Evolutionary conservation across 768 basidiomycete species (phyloP), one percentile per base, ranked within the genome.

Genomic region (Suillus subluteus): DNA sequence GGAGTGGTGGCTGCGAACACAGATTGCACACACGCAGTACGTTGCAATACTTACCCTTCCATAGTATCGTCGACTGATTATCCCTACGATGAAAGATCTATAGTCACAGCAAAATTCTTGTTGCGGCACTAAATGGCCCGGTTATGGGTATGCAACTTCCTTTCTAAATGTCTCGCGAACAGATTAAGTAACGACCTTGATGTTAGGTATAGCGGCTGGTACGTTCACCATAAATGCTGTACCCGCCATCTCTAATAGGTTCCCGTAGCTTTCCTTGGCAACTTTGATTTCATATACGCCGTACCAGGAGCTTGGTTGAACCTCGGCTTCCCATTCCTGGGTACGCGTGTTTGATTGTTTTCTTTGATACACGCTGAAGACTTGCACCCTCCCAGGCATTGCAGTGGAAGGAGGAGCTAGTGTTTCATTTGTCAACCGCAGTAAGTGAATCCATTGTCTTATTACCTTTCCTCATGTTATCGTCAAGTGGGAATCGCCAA

Each of bases 271-370:
- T 86, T 87, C 70, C 77, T 90, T n/a, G 89, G 90, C 1, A 85
- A 89, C 66, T 91, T 91, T 66, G 91, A 92, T 74, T 90, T 92
- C 69, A 87, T 92, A 35, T 92, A 90, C 69, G 82, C 86, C 32
- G 74, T 91, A 66, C 86, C 88, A 2, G 79, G 81, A 65, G 83
- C 80, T 0, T 92, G 88, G 86, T 73, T 92, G 5, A 85, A 86
- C 43, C 81, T 87, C 0, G 90, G 89, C 0, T 92, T 92, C 72
- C 83, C 89, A 0, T 89, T 90, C 69, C 74, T 92, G 26, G 90
- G 87, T 71, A 44, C 21, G 66, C 68, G 35, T 11, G 26, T 32
- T 61, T 30, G 64, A n/a, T 44, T 65, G 15, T 44, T 65, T 37
- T 63, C 32, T 6, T 16, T 11, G 23, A 48, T 54, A 62, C 46